A percentile compares a stretch with the other conserved stretches of the same genome.
Evolutionary conservation across 23 red algal genomes (phyloP).

Genomic region (Porphyridium purpureum): DNA sequence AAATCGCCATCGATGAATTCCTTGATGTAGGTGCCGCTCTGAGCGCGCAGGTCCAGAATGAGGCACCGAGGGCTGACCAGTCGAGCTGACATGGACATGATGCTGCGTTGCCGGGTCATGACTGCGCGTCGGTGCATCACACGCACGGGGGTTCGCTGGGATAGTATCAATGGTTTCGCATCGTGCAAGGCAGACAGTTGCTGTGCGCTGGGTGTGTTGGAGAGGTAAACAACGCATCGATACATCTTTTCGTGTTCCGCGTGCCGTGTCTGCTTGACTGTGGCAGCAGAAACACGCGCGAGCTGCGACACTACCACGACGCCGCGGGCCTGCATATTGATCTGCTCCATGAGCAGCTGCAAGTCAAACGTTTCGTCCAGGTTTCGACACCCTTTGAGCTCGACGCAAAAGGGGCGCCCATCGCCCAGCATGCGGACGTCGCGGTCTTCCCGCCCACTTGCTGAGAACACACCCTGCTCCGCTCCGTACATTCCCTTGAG

Average conservation of each 20-base stretch:
- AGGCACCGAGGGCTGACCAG: slow-evolving; percentile 11
- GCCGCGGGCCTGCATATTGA: no score
- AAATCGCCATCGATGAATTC: slow-evolving; percentile 87
- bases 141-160: slow-evolving; percentile 49
- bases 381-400: no score
- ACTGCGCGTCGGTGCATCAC: slow-evolving; percentile 50
- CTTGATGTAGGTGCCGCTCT: slow-evolving; percentile 86
- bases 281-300: no score
- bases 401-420: slow-evolving; percentile 70
- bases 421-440: slow-evolving; percentile 75
- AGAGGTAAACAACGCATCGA: no score
- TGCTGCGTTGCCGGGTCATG: slow-evolving; percentile 10
- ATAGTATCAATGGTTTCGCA: slow-evolving; percentile 12
- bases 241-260: no score
- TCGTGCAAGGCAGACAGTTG: no score
- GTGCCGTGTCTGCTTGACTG: no score
- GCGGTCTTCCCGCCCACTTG: slow-evolving; percentile 74
- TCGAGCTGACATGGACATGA: slow-evolving; percentile 2
- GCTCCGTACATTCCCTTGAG: slow-evolving; percentile 1
- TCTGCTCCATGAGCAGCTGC: no score
- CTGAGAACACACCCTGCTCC: slow-evolving; percentile 19
- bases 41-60: slow-evolving; percentile 35
- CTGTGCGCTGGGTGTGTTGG: no score
- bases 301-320: no score
- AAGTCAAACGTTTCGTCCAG: no score